Evolutionary conservation across 2,329 filamentous ascomycete genomes (phyloP).

Genomic region (Epichloe hybrida): DNA sequence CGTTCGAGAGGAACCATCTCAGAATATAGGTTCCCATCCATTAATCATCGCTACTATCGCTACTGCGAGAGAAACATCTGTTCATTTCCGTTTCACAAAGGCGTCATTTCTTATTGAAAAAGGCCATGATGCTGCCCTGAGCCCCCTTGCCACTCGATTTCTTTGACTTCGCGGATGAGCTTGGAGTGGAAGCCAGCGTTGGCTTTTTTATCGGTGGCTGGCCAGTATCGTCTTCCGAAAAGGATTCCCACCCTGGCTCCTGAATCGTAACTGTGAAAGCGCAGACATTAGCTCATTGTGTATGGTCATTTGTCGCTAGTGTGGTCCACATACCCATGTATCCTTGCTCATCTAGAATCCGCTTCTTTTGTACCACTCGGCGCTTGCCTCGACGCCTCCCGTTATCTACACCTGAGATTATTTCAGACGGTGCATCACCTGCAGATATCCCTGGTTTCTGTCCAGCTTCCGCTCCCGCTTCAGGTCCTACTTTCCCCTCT

Average conservation of each 20-base stretch:
- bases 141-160: conserved; percentile 44
- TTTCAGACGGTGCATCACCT: conserved; percentile 33
- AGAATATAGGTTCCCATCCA: no score
- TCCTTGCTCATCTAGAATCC: conserved; percentile 73
- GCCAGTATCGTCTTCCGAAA: conserved; percentile 73
- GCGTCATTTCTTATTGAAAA: conserved; percentile 62
- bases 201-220: conserved; percentile 38
- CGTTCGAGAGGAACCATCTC: background rate
- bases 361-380: conserved; percentile 77
- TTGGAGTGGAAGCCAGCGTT: conserved; percentile 31
- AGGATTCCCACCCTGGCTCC: conserved; percentile 78
- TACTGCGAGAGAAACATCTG: background rate
- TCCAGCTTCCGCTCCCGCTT: conserved; percentile 20
- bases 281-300: background rate
- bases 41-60: background rate
- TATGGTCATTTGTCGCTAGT: background rate
- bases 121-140: conserved; percentile 82
- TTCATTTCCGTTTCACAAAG: background rate
- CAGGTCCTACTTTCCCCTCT: conserved; percentile 19
- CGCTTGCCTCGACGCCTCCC: conserved; percentile 64
- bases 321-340: conserved; percentile 58
- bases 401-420: conserved; percentile 36
- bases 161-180: conserved; percentile 38
- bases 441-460: conserved; percentile 18
- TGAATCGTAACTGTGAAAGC: conserved; percentile 60